These are phyloP conservation scores for Lactarius pseudohatsudake DNA, from an alignment of 768 basidiomycete species.

Conservation along the genomic window DNA sequence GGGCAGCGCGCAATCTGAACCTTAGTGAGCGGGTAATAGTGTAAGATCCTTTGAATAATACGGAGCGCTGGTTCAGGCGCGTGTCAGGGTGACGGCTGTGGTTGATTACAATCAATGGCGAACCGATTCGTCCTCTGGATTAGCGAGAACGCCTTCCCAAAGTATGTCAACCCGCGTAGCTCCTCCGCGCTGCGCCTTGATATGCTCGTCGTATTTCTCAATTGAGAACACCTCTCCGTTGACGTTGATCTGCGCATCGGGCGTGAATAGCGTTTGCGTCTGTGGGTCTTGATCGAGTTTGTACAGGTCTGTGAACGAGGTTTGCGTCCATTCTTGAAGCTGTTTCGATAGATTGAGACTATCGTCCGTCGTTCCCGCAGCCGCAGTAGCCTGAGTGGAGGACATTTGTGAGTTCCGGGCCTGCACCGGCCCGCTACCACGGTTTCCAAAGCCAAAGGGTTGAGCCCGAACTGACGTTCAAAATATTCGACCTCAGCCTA, in stretches of 20 bases:
- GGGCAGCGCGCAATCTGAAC: slow-evolving; percentile 13
- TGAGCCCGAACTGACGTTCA: neutral
- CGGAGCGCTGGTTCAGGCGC: neutral
- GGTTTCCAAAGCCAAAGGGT: no score
- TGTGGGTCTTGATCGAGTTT: slow-evolving; percentile 1
- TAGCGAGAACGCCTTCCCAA: neutral
- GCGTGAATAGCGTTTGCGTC: neutral
- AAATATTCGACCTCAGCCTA: no score
- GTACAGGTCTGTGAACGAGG: neutral
- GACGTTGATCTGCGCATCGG: slow-evolving; percentile 1
- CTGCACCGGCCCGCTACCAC: neutral
- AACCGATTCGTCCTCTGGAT: neutral
- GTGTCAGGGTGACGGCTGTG: no score
- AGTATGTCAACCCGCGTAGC: neutral
- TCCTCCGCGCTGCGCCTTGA: neutral
- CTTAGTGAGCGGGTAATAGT: slow-evolving; percentile 11
- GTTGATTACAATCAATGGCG: neutral
- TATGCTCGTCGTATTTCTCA: slow-evolving; percentile 1
- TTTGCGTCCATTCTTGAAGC: slow-evolving; percentile 4
- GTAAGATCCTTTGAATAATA: slow-evolving; percentile 15
- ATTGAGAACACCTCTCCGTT: neutral
- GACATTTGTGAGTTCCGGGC: neutral
- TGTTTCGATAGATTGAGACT: neutral
- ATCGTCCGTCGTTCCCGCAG: neutral
- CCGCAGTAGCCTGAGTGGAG: neutral